Evolutionary conservation across 2,329 filamentous ascomycete species (phyloP).

Genomic region (Microsporum audouinii): DNA sequence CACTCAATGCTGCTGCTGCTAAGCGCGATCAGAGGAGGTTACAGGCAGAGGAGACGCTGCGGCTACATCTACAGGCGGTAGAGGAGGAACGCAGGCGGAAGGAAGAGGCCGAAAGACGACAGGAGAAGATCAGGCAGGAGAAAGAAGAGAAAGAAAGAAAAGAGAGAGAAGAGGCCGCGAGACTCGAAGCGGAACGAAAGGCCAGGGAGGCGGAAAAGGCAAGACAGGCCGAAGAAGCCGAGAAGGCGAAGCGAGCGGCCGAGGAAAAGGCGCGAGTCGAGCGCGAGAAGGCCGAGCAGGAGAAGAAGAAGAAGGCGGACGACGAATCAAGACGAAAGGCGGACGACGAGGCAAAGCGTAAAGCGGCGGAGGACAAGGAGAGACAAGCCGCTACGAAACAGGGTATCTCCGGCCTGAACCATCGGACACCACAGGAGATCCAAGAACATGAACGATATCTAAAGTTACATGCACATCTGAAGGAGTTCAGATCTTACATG

Average conservation of each 20-base stretch:
- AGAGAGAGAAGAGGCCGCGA: constrained; percentile 27
- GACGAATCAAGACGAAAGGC: constrained; percentile 26
- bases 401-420: constrained; percentile 20
- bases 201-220: constrained; percentile 34
- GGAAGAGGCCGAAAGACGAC: constrained; percentile 28
- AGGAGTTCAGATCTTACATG: constrained; percentile 45
- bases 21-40: constrained; percentile 55
- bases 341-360: constrained; percentile 21
- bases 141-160: constrained; percentile 29
- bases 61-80: constrained; percentile 35
- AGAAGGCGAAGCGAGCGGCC: constrained; percentile 26
- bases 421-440: constrained; percentile 28
- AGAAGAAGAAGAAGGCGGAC: constrained; percentile 21
- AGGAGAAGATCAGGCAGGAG: constrained; percentile 25
- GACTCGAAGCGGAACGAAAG: constrained; percentile 31
- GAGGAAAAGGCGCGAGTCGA: constrained; percentile 22
- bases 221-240: constrained; percentile 21
- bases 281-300: constrained; percentile 11
- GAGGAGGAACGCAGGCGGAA: constrained; percentile 28
- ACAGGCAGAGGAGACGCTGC: constrained; percentile 43
- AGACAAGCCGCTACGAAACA: constrained; percentile 19
- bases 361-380: constrained; percentile 17
- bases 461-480: constrained; percentile 57
- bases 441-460: constrained; percentile 40
- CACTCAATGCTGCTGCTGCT: constrained; percentile 52